A percentile compares a stretch with the other conserved stretches of the same genome.
These are phyloP conservation scores for Saccharomyces kudriavzevii DNA, from an alignment of 805 yeast genomes.

Conservation along the genomic window DNA sequence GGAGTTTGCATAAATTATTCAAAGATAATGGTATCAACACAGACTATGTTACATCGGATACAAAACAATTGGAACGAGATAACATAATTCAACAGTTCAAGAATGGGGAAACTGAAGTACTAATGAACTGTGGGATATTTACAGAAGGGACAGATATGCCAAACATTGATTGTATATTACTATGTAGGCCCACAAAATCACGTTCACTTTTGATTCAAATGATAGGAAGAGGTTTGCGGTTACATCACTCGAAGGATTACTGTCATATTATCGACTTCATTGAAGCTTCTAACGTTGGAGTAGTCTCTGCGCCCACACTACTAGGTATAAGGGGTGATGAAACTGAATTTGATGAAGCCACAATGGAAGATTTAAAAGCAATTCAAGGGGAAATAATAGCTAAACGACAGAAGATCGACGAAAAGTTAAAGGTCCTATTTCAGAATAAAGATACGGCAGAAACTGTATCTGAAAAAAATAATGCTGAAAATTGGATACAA, in stretches of 20 bases:
- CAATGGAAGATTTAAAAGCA: slow-evolving; percentile 29
- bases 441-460: slow-evolving; percentile 6
- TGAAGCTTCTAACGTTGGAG: slow-evolving; percentile 48
- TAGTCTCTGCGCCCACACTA: slow-evolving; percentile 49
- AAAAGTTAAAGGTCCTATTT: slow-evolving; percentile 1
- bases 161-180: slow-evolving; percentile 67
- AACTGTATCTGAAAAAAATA: slow-evolving; percentile 9
- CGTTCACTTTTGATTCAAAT: slow-evolving; percentile 67
- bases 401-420: slow-evolving; percentile 6
- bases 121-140: slow-evolving; percentile 81
- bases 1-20: slow-evolving; percentile 44
- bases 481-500: slow-evolving; percentile 9
- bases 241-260: slow-evolving; percentile 48
- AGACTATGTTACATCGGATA: slow-evolving; percentile 60
- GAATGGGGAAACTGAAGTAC: slow-evolving; percentile 54
- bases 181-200: slow-evolving; percentile 78
- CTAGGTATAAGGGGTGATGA: slow-evolving; percentile 27
- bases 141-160: slow-evolving; percentile 96
- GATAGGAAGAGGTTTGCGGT: slow-evolving; percentile 83
- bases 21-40: slow-evolving; percentile 57
- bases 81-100: slow-evolving; percentile 50
- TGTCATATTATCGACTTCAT: slow-evolving; percentile 77
- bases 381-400: slow-evolving; percentile 15
- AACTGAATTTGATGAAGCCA: slow-evolving; percentile 24
- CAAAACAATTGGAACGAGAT: slow-evolving; percentile 45